Evolutionary conservation across 768 basidiomycete species (phyloP).

Genomic region (Hericium alpestre): DNA sequence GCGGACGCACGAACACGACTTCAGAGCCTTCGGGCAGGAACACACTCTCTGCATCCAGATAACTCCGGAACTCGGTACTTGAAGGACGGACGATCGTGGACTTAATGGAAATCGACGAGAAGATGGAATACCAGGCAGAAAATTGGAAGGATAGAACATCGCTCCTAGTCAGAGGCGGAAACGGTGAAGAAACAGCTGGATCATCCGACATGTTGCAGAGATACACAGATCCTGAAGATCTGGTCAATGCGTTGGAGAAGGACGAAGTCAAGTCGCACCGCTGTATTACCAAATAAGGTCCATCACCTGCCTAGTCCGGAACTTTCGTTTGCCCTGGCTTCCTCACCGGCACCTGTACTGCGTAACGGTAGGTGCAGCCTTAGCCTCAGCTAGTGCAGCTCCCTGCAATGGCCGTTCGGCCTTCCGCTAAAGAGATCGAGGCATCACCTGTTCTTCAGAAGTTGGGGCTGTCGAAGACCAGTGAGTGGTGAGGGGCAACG

Average conservation of each 20-base stretch:
- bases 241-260: neutral
- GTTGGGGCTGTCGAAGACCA: too few species aligned
- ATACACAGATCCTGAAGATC: neutral
- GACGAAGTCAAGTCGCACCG: too few species aligned
- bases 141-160: constrained; percentile 70
- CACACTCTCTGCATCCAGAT: constrained; percentile 72
- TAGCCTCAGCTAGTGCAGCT: too few species aligned
- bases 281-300: too few species aligned
- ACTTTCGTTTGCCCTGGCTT: too few species aligned
- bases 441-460: too few species aligned
- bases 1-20: constrained; percentile 42
- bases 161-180: constrained; percentile 39
- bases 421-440: too few species aligned
- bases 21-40: constrained; percentile 77
- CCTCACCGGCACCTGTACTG: too few species aligned
- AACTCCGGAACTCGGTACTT: constrained; percentile 49
- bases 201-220: neutral
- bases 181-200: constrained; percentile 18
- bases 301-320: too few species aligned
- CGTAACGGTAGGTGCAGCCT: too few species aligned
- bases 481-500: too few species aligned
- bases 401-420: too few species aligned
- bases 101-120: constrained; percentile 52
- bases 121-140: constrained; percentile 75
- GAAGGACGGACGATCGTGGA: constrained; percentile 69